These are phyloP conservation scores for Porogramme epimiltina DNA, from an alignment of 1,284 basidiomycete species.

Conservation along the genomic window DNA sequence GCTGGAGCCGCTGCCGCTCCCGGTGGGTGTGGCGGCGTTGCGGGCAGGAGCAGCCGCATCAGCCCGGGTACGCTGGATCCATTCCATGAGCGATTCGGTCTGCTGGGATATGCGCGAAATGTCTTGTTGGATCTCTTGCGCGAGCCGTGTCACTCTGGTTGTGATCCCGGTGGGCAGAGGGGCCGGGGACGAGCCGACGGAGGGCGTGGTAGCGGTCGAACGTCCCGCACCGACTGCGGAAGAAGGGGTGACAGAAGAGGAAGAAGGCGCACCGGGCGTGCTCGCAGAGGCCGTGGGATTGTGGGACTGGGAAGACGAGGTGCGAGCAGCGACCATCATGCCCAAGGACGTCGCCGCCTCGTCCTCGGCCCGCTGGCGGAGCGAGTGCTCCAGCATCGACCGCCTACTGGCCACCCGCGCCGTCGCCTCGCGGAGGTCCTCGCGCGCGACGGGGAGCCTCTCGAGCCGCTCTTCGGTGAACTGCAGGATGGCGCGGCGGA, in stretches of 20 bases:
- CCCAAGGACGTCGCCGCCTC: constrained; percentile 29
- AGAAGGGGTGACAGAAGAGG: neutral
- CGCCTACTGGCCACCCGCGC: neutral
- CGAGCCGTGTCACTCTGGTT: constrained; percentile 16
- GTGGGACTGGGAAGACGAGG: neutral
- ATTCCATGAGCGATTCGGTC: constrained; percentile 20
- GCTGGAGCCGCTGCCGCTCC: too few species aligned
- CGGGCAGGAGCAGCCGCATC: constrained; percentile 1
- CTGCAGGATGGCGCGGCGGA: constrained; percentile 13
- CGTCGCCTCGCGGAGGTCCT: too few species aligned
- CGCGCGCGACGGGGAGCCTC: neutral
- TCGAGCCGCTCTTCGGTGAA: constrained; percentile 10
- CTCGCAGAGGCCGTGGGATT: neutral
- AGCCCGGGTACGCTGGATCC: constrained; percentile 16
- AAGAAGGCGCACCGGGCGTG: neutral
- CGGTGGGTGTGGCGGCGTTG: neutral
- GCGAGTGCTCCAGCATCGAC: constrained; percentile 4
- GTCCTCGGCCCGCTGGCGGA: constrained; percentile 4
- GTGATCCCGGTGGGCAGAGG: constrained; percentile 14
- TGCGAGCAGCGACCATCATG: constrained; percentile 28
- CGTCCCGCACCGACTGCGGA: neutral
- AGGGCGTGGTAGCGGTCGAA: neutral
- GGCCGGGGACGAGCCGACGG: neutral
- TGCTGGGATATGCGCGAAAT: constrained; percentile 21
- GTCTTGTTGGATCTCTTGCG: constrained; percentile 19